These are phyloP conservation scores for Albatrellus ellisii DNA, from an alignment of 768 basidiomycete genomes.

Conservation along the genomic window DNA sequence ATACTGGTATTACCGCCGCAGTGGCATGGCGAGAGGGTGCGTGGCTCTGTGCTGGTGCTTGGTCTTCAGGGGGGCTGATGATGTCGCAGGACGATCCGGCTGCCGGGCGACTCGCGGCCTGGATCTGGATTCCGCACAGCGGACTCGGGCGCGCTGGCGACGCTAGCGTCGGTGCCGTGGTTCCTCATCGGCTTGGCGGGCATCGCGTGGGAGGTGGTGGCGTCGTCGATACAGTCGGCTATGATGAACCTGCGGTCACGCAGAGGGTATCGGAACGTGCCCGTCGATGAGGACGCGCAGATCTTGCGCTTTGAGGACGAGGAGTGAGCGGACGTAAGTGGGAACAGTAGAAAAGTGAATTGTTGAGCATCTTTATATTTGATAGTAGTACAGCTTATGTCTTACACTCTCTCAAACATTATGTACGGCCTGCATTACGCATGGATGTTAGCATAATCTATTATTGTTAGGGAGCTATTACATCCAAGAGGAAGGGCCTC, in stretches of 20 bases:
- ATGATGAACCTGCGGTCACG: slow-evolving; percentile 30
- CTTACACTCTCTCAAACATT: too few relatives aligned
- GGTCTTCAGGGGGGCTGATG: slow-evolving; percentile 8
- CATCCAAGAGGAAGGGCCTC: too few relatives aligned
- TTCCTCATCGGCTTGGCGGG: slow-evolving; percentile 71
- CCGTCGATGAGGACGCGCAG: slow-evolving; percentile 83
- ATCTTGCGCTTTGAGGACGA: slow-evolving; percentile 80
- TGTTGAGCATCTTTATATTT: too few relatives aligned
- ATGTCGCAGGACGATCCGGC: slow-evolving; percentile 53
- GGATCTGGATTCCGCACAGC: slow-evolving; percentile 23
- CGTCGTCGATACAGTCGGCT: slow-evolving; percentile 30
- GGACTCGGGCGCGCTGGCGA: slow-evolving; percentile 44
- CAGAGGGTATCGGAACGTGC: slow-evolving; percentile 56
- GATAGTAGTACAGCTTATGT: too few relatives aligned
- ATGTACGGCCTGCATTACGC: too few relatives aligned
- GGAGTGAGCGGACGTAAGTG: slow-evolving; percentile 23
- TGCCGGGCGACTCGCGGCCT: slow-evolving; percentile 39
- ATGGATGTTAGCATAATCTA: too few relatives aligned
- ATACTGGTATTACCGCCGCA: slow-evolving; percentile 71
- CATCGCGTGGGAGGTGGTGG: slow-evolving; percentile 57
- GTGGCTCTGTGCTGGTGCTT: slow-evolving; percentile 19
- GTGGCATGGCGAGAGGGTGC: slow-evolving; percentile 64
- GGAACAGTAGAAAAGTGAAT: too few relatives aligned
- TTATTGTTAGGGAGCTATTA: too few relatives aligned
- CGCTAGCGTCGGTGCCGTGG: slow-evolving; percentile 82